A percentile compares a stretch with the other conserved stretches of the same genome.
Conservation (phyloP, 306 rosid genomes). For the Citrullus amarus region DNA sequence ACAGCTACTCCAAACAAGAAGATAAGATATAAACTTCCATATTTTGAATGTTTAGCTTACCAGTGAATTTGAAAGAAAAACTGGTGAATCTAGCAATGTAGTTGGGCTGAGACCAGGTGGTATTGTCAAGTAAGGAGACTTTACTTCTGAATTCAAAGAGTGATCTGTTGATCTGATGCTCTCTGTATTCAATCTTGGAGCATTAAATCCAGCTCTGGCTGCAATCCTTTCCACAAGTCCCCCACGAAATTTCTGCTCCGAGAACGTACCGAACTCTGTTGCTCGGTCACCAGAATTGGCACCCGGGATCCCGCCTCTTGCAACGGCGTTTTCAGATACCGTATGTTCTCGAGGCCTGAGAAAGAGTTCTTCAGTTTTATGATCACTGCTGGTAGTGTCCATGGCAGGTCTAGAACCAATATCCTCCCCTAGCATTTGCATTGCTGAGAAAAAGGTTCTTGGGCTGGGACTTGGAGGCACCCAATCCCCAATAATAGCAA, state of each 20-base stretch:
- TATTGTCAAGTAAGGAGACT: constrained; percentile 70
- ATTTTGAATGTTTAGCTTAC: constrained; percentile 22
- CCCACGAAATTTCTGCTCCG: constrained; percentile 38
- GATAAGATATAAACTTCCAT: not conserved
- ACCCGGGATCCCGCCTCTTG: constrained; percentile 2
- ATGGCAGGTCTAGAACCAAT: constrained; percentile 28
- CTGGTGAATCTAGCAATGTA: constrained; percentile 83
- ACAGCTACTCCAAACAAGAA: not conserved
- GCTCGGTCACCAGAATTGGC: constrained; percentile 21
- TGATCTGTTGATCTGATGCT: constrained; percentile 67
- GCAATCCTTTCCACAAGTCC: constrained; percentile 85
- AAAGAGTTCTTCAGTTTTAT: constrained; percentile 35
- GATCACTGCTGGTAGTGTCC: constrained; percentile 22
- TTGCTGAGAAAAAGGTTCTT: constrained; percentile 49
- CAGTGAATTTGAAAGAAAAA: constrained; percentile 78
- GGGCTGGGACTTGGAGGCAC: constrained; percentile 68
- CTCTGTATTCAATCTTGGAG: constrained; percentile 84
- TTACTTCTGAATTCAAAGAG: constrained; percentile 39
- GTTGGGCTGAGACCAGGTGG: constrained; percentile 98
- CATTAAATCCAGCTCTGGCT: constrained; percentile 91
- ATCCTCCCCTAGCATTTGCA: constrained; percentile 53
- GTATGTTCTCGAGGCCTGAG: constrained; percentile 21
- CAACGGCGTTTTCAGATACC: not conserved
- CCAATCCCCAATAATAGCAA: constrained; percentile 61
- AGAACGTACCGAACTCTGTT: constrained; percentile 18